Evolutionary conservation across 371 early-diverging fungal species (phyloP).

Genomic region (Mortierella sp.): DNA sequence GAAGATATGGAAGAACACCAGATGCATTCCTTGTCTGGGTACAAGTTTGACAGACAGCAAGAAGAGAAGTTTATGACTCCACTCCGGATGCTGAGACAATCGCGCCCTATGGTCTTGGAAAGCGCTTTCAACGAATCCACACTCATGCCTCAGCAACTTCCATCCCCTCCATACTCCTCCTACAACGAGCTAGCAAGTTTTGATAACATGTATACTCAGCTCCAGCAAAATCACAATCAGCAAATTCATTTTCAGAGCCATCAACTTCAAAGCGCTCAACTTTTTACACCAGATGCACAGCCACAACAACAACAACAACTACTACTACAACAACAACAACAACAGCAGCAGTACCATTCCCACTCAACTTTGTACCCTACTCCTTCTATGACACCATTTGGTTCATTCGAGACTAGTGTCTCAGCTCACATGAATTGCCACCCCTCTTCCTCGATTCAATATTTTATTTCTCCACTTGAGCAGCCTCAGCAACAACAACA

Average conservation of each 20-base stretch:
- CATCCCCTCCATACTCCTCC: slow-evolving; percentile 1
- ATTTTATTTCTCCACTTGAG: neutral
- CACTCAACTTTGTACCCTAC: neutral
- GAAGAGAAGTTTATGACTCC: slow-evolving; percentile 1
- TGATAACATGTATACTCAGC: slow-evolving; percentile 2
- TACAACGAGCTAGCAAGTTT: neutral
- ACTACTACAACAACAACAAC: too few species aligned
- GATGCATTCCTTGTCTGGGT: neutral
- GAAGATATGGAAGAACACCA: slow-evolving; percentile 23
- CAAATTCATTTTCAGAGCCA: slow-evolving; percentile 12
- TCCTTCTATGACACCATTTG: neutral
- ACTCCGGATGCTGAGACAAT: neutral
- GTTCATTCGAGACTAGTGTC: neutral
- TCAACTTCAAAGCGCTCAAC: neutral
- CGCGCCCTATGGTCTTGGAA: neutral
- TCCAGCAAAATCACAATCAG: slow-evolving; percentile 16
- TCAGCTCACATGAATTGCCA: neutral
- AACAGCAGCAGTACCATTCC: neutral
- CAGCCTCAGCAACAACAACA: slow-evolving; percentile 3
- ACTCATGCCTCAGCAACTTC: neutral
- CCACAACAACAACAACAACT: neutral
- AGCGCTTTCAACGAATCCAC: neutral
- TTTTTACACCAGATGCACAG: neutral
- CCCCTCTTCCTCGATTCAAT: neutral
- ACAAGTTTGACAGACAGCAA: neutral